Conservation (phyloP, 257 asterid species). For the Parsonsia alboflavescens region DNA sequence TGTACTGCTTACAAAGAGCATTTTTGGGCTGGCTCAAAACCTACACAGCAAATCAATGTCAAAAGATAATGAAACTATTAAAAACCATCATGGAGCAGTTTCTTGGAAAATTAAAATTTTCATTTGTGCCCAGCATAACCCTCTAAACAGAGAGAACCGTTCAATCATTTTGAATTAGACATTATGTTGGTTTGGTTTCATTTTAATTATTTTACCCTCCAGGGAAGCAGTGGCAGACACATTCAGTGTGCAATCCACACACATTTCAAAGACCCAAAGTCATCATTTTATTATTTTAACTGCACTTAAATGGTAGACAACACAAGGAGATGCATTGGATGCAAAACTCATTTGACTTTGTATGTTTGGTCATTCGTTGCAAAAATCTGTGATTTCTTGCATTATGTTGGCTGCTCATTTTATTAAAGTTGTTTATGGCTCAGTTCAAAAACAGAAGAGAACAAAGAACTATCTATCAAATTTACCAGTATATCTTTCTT, state of each 20-base stretch:
- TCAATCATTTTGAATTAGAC: neutral
- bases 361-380: neutral
- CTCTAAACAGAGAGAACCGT: neutral
- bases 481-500: neutral
- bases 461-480: neutral
- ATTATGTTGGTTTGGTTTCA: no score
- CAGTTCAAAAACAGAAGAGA: neutral
- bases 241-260: neutral
- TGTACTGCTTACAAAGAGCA: conserved; percentile 90
- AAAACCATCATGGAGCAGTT: neutral
- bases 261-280: neutral
- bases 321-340: neutral
- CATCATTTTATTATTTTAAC: neutral
- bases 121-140: neutral
- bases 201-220: neutral
- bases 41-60: conserved; percentile 31
- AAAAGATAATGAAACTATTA: neutral
- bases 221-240: no score
- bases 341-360: neutral
- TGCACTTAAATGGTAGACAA: neutral
- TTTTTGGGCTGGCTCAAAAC: conserved; percentile 84
- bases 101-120: neutral
- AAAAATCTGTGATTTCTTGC: neutral
- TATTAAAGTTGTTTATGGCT: neutral
- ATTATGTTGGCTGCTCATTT: neutral